Conservation (phyloP, 345 rosid genomes). For the Trapa incisa region DNA sequence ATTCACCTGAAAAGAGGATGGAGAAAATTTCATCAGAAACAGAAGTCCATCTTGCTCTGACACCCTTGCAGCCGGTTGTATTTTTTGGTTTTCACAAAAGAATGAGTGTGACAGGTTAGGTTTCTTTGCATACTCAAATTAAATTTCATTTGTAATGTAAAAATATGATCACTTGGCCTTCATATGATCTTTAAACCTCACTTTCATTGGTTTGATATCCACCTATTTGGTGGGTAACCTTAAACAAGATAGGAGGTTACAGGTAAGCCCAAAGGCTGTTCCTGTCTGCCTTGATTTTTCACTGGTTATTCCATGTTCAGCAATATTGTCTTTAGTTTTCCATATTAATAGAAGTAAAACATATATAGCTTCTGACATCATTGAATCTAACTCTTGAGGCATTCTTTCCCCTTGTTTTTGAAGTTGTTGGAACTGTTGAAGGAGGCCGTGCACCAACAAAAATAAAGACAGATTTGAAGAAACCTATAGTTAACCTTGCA, state of each 20-base stretch:
- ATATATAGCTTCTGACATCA: neutral
- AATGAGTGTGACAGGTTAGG: slow-evolving; percentile 91
- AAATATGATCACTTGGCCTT: neutral
- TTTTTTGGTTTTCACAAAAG: slow-evolving; percentile 85
- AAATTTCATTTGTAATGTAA: neutral
- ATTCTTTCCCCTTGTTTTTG: slow-evolving; percentile 16
- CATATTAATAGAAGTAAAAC: neutral
- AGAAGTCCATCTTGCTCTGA: slow-evolving; percentile 94
- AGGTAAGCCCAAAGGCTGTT: no score
- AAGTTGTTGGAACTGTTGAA: slow-evolving; percentile 97
- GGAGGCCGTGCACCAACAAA: slow-evolving; percentile 92
- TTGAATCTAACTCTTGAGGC: slow-evolving; percentile 8
- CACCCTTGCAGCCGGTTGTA: slow-evolving; percentile 89
- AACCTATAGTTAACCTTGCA: slow-evolving; percentile 83
- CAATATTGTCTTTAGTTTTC: neutral
- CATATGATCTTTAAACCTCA: neutral
- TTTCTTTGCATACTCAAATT: neutral
- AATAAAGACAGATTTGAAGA: slow-evolving; percentile 92
- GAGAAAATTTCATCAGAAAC: slow-evolving; percentile 63
- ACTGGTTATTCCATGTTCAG: neutral
- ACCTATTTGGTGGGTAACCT: no score
- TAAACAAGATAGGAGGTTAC: no score
- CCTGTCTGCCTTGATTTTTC: no score
- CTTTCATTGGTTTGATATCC: neutral
- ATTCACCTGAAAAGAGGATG: slow-evolving; percentile 81